Evolutionary conservation across 495 filamentous ascomycete species (phyloP).

Genomic region (Xylaria bambusicola): DNA sequence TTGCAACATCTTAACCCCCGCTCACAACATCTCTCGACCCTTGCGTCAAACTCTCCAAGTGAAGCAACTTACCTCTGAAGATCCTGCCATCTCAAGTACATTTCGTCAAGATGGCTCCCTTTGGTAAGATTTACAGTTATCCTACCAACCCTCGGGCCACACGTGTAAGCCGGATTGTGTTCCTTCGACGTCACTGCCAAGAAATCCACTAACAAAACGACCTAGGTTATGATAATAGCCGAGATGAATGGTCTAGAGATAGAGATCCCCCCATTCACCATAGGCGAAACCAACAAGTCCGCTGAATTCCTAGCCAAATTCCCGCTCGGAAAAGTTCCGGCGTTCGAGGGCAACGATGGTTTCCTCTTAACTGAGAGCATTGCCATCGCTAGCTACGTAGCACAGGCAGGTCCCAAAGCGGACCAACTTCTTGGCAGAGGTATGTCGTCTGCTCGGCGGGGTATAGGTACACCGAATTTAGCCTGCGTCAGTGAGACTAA

Average conservation of each 20-base stretch:
- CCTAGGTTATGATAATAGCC: conserved; percentile 53
- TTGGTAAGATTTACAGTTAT: conserved; percentile 55
- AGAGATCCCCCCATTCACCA: conserved; percentile 40
- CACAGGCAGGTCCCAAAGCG: conserved; percentile 53
- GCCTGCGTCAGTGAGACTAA: not conserved
- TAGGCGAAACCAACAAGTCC: conserved; percentile 48
- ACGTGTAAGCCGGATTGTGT: conserved; percentile 41
- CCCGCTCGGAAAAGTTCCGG: conserved; percentile 62
- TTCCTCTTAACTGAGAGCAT: conserved; percentile 52
- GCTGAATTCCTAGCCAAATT: conserved; percentile 62
- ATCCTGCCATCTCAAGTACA: no score
- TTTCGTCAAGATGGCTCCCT: conserved; percentile 51
- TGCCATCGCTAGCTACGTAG: conserved; percentile 59
- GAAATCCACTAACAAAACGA: conserved; percentile 6
- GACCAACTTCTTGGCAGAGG: conserved; percentile 53
- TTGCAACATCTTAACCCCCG: conserved; percentile 25
- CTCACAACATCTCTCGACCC: not conserved
- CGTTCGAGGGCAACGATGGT: conserved; percentile 57
- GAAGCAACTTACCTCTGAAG: not conserved
- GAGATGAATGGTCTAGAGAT: conserved; percentile 55
- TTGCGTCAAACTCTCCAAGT: not conserved
- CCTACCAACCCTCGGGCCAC: conserved; percentile 49
- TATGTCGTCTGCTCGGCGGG: conserved; percentile 18
- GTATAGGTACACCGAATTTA: not conserved
- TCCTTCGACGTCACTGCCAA: not conserved